Conservation (phyloP, 176 grass and related monocot genomes). For the Carex littledalei region DNA sequence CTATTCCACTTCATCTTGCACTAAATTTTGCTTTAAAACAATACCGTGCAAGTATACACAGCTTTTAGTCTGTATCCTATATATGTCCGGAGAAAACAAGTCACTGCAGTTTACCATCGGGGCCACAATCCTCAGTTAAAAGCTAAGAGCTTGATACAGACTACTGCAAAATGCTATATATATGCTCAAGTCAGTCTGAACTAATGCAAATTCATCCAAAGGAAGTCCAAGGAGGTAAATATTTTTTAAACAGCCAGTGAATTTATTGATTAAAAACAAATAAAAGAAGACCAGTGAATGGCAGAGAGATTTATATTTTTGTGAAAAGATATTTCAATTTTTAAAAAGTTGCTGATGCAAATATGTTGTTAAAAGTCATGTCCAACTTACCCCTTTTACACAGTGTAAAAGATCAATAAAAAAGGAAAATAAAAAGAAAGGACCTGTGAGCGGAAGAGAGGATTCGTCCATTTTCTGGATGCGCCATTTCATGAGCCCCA, state of each 20-base stretch:
- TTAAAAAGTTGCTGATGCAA: background rate
- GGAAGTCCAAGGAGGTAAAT: background rate
- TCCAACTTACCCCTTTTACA: background rate
- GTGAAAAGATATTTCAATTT: background rate
- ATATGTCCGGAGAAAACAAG: background rate
- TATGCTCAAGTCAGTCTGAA: background rate
- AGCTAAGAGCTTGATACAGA: background rate
- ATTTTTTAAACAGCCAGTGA: background rate
- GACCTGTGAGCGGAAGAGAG: slow-evolving; percentile 72
- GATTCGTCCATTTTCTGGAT: slow-evolving; percentile 69
- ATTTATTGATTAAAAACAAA: background rate
- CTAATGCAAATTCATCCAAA: background rate
- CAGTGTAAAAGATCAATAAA: background rate
- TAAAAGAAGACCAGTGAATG: slow-evolving; percentile 36
- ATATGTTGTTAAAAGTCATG: background rate
- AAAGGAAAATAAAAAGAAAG: slow-evolving; percentile 12
- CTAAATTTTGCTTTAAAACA: background rate
- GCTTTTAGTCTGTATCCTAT: background rate
- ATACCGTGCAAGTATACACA: background rate
- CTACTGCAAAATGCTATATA: background rate
- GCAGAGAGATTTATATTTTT: slow-evolving; percentile 38
- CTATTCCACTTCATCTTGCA: background rate
- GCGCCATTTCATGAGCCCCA: slow-evolving; percentile 78
- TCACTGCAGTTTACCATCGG: no score
- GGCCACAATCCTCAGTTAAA: background rate